Evolutionary conservation across 2,329 filamentous ascomycete genomes (phyloP).

Genomic region (Colletotrichum eleusines): DNA sequence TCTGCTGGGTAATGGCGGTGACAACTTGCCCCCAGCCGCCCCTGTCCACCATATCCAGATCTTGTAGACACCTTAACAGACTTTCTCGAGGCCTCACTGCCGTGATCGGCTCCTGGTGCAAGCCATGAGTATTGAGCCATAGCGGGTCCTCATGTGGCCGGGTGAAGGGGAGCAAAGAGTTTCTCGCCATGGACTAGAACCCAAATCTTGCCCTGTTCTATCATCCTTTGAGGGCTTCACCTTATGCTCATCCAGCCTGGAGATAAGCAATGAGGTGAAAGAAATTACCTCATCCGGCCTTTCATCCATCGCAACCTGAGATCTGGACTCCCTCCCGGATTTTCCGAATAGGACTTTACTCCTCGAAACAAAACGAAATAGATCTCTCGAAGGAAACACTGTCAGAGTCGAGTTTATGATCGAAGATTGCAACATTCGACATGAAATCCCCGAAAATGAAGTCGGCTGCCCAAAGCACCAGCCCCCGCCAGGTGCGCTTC

Average conservation of each 20-base stretch:
- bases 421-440: conserved; percentile 5
- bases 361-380: conserved; percentile 2
- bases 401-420: neutral
- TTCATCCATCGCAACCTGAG: too few species aligned
- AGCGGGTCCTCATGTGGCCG: conserved; percentile 2
- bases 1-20: neutral
- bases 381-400: neutral
- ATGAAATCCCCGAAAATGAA: conserved; percentile 39
- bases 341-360: neutral
- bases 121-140: neutral
- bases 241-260: neutral
- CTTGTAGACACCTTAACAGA: neutral
- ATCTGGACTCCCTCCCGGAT: neutral
- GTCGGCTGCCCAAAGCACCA: conserved; percentile 33
- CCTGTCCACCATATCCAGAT: neutral
- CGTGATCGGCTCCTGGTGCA: neutral
- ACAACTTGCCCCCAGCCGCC: neutral
- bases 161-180: conserved; percentile 5
- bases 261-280: neutral
- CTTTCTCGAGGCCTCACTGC: neutral
- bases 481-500: conserved; percentile 34
- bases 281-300: neutral
- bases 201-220: neutral
- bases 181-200: neutral
- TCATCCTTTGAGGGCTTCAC: neutral